Conservation (phyloP, 2,329 filamentous ascomycete species). For the Talaromyces sp. region DNA sequence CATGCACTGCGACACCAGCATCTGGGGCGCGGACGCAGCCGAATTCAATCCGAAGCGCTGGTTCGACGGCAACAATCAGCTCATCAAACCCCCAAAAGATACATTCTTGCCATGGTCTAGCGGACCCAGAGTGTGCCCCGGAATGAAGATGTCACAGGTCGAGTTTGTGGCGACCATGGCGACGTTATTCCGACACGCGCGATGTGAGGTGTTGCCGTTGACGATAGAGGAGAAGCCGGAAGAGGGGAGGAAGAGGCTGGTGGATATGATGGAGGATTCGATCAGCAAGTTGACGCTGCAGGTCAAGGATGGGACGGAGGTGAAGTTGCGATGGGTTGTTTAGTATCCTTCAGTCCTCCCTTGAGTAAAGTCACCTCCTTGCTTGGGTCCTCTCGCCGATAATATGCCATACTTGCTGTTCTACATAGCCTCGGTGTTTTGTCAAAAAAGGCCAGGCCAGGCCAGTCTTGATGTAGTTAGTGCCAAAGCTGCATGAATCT, state of each 20-base stretch:
- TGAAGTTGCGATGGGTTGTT: constrained; percentile 12
- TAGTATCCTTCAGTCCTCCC: background rate
- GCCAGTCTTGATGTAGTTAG: background rate
- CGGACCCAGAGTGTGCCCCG: constrained; percentile 7
- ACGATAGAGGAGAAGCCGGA: background rate
- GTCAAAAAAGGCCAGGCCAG: background rate
- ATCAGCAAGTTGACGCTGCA: constrained; percentile 12
- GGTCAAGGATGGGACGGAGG: constrained; percentile 6
- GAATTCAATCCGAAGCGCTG: constrained; percentile 50
- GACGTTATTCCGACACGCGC: constrained; percentile 35
- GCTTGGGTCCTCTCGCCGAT: background rate
- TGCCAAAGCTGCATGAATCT: background rate
- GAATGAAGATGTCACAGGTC: constrained; percentile 48
- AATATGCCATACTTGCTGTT: background rate
- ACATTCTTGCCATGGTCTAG: constrained; percentile 9
- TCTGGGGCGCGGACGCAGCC: constrained; percentile 49
- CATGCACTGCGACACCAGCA: constrained; percentile 50
- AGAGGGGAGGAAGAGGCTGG: background rate
- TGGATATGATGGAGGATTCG: constrained; percentile 9
- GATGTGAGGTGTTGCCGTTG: constrained; percentile 21
- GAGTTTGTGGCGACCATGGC: constrained; percentile 51
- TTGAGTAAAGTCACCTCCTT: background rate
- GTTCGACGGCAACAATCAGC: constrained; percentile 26
- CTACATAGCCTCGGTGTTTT: background rate
- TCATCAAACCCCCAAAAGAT: constrained; percentile 10